These are phyloP conservation scores for Porphyra umbilicalis DNA, from an alignment of 31 red algal genomes.

Conservation along the genomic window DNA sequence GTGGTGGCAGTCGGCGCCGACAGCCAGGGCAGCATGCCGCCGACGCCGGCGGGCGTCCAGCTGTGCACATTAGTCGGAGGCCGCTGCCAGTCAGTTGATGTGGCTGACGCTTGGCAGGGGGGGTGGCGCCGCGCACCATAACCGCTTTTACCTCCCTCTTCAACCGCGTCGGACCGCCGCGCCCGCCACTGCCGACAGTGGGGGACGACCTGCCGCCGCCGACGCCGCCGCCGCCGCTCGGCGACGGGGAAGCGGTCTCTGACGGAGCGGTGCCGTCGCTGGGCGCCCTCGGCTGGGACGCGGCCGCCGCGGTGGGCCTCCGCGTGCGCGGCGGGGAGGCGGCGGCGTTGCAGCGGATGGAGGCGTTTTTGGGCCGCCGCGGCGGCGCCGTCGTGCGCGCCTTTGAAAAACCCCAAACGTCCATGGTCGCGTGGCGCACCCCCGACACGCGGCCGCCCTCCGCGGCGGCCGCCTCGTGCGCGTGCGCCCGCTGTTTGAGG, in stretches of 20 bases:
- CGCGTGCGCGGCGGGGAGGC: constrained; percentile 52
- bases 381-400: constrained; percentile 10
- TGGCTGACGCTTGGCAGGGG: too few species aligned
- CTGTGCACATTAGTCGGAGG: too few species aligned
- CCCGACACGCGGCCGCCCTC: constrained; percentile 26
- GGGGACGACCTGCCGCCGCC: neutral
- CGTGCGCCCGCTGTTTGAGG: neutral
- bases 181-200: neutral
- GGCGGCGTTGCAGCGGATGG: constrained; percentile 33
- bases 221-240: neutral
- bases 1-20: too few species aligned
- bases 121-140: constrained; percentile 17
- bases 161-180: constrained; percentile 19
- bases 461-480: neutral
- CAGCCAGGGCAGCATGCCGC: too few species aligned
- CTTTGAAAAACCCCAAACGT: constrained; percentile 77
- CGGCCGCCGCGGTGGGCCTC: neutral
- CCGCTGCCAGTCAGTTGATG: too few species aligned
- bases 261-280: constrained; percentile 17
- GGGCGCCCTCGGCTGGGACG: constrained; percentile 14
- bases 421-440: constrained; percentile 23
- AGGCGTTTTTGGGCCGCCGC: constrained; percentile 23
- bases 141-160: constrained; percentile 14
- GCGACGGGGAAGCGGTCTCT: neutral
- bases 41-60: too few species aligned